Evolutionary conservation across 2,329 filamentous ascomycete genomes (phyloP), one percentile per base, ranked within the genome.

Genomic region (Cladobotryum mycophilum): DNA sequence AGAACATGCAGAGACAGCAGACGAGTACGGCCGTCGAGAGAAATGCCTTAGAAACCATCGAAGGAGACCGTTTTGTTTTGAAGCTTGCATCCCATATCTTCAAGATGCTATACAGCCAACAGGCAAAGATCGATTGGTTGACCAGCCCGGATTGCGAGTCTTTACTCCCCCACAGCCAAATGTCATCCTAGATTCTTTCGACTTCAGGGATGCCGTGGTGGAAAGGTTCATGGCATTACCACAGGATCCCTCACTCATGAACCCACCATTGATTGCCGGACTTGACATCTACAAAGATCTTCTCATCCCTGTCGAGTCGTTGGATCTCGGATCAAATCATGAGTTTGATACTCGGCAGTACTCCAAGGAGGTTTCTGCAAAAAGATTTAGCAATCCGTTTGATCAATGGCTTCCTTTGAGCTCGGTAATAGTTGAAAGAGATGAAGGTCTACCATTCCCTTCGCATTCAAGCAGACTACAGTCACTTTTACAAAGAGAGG

Each of bases 361-460:
- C 43, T 13, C 56, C 14, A 17, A 36, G 2, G 48, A 56, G 5
- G 48, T 67, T 18, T 47, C 41, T 4, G 15, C 44, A 13, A 60
- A 58, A 47, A 47, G 30, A 13, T 48, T 48, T 18, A 58, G 59
- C 47, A 52, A 60, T 41, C 46, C 67, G 3, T 45, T 56, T 4
- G 37, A 38, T 0, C 50, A 61, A 37, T 69, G 66, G 64, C 59
- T 70, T 11, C 67, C 67, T 12, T 46, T 70, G 1, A 55, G 48
- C 14, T 43, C 56, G 5, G 52, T 61, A 6, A 51, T 54, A 17
- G 4, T 22, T 5, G 56, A 59, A 1, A 60, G 55, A 2, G 65
- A 67, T 8, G 61, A 66, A 45, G 60, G 63, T 1, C 44, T 68
- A 1, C 25, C 7, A 0, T 66, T 68, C 30, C 56, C 66, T 3